Evolutionary conservation across 2,329 filamentous ascomycete species (phyloP).

Genomic region (Aureobasidium sp.): DNA sequence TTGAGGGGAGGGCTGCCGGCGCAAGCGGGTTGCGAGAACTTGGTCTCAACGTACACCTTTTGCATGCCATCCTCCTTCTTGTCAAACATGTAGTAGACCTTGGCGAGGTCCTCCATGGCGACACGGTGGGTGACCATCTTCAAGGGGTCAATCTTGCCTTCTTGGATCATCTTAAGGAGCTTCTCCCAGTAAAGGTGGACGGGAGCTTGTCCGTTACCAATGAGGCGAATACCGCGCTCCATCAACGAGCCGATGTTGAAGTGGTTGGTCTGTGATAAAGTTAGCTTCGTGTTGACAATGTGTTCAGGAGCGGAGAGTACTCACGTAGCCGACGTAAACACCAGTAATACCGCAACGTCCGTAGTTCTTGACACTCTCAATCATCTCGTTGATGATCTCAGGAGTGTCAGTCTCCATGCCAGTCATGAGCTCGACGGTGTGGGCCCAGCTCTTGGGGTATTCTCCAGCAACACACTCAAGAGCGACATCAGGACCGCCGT

Average conservation of each 20-base stretch:
- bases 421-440: conserved; percentile 52
- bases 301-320: conserved; percentile 23
- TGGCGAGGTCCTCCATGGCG: conserved; percentile 42
- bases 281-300: conserved; percentile 18
- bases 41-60: conserved; percentile 66
- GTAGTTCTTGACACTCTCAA: conserved; percentile 63
- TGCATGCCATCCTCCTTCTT: conserved; percentile 69
- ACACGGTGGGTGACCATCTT: conserved; percentile 79
- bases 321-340: conserved; percentile 54
- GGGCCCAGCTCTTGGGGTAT: conserved; percentile 55
- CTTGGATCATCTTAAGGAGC: conserved; percentile 61
- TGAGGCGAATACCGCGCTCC: conserved; percentile 78
- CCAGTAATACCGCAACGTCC: conserved; percentile 73
- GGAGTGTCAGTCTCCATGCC: conserved; percentile 80
- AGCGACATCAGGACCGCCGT: conserved; percentile 66
- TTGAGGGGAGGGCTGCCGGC: conserved; percentile 47
- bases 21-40: conserved; percentile 47
- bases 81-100: conserved; percentile 56
- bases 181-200: conserved; percentile 81
- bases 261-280: conserved; percentile 55
- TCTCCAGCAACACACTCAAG: conserved; percentile 63
- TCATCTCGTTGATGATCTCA: conserved; percentile 74
- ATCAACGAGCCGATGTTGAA: conserved; percentile 77
- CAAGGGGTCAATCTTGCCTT: conserved; percentile 62
- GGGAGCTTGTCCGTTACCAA: conserved; percentile 61